Percentiles rank a stretch among this genome's conserved stretches.
phyloP scores from a whole-genome alignment of 768 basidiomycete genomes.

The Zangia roseola region DNA sequence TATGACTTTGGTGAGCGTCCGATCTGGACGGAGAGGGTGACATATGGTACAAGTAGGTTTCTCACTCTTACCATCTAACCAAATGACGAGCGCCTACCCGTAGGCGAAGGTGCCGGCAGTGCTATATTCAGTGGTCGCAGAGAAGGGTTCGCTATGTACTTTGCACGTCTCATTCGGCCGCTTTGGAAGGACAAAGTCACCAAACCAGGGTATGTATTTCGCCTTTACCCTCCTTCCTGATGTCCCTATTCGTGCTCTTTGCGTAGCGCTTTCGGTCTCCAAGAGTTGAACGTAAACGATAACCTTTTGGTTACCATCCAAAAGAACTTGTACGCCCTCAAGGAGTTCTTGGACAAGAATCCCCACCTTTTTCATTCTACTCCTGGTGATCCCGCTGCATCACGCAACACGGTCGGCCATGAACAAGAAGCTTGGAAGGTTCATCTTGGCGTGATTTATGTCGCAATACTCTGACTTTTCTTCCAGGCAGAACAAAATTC shows the following conservation, averaged over 20 bases:
- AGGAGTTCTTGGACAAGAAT: constrained; percentile 76
- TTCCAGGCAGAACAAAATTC: constrained; percentile 77
- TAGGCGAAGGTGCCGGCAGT: constrained; percentile 68
- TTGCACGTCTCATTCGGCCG: constrained; percentile 80
- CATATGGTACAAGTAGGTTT: constrained; percentile 68
- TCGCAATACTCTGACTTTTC: constrained; percentile 11
- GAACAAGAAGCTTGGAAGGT: constrained; percentile 94
- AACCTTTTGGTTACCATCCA: constrained; percentile 65
- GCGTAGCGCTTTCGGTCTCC: constrained; percentile 41
- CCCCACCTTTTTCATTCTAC: constrained; percentile 83
- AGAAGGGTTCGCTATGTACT: constrained; percentile 85
- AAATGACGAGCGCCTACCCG: constrained; percentile 1
- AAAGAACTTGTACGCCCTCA: constrained; percentile 74
- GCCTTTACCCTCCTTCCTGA: neutral
- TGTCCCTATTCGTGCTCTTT: neutral
- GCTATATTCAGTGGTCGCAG: constrained; percentile 84
- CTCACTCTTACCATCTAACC: neutral
- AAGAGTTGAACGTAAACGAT: constrained; percentile 65
- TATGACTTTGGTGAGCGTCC: constrained; percentile 85
- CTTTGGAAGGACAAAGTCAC: constrained; percentile 87
- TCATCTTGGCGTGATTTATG: constrained; percentile 4
- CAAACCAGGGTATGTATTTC: constrained; percentile 47
- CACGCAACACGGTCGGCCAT: constrained; percentile 51
- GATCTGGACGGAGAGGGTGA: constrained; percentile 75
- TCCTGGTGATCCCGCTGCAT: constrained; percentile 63